Percentiles rank a stretch among this genome's conserved stretches.
These are phyloP conservation scores for Phaeosphaeriaceae sp. DNA, from an alignment of 2,329 filamentous ascomycete genomes.

Conservation along the genomic window DNA sequence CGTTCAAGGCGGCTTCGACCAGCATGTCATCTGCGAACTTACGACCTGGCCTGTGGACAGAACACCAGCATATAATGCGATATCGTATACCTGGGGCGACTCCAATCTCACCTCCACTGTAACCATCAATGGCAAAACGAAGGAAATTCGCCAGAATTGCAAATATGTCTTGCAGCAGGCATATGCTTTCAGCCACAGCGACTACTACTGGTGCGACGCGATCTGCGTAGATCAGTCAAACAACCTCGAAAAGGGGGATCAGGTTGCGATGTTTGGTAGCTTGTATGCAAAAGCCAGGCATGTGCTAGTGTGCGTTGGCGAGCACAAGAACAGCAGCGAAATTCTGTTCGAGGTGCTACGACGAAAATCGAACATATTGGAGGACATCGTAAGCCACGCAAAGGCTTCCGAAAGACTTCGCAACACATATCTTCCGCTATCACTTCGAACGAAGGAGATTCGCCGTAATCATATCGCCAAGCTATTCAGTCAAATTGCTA, in stretches of 20 bases:
- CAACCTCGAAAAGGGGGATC: not conserved
- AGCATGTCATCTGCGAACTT: not conserved
- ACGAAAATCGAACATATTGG: not conserved
- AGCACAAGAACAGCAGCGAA: not conserved
- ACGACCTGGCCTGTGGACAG: not conserved
- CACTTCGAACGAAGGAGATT: not conserved
- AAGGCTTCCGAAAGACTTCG: not conserved
- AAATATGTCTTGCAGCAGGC: slow-evolving; percentile 1
- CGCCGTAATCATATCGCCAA: not conserved
- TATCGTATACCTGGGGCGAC: slow-evolving; percentile 3
- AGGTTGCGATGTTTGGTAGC: not conserved
- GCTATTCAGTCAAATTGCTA: not conserved
- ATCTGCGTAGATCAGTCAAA: not conserved
- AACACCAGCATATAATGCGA: not conserved
- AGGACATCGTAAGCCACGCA: not conserved
- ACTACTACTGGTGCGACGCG: not conserved
- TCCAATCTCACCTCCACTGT: not conserved
- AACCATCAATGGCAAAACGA: not conserved
- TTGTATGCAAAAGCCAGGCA: not conserved
- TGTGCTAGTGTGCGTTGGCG: not conserved
- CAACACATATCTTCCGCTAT: not conserved
- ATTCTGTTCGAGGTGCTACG: not conserved
- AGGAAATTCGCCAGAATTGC: not conserved
- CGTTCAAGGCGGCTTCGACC: not conserved
- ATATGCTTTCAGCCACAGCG: not conserved